phyloP scores from a whole-genome alignment of 1,139 yeast genomes.

The Taphrina communis region DNA sequence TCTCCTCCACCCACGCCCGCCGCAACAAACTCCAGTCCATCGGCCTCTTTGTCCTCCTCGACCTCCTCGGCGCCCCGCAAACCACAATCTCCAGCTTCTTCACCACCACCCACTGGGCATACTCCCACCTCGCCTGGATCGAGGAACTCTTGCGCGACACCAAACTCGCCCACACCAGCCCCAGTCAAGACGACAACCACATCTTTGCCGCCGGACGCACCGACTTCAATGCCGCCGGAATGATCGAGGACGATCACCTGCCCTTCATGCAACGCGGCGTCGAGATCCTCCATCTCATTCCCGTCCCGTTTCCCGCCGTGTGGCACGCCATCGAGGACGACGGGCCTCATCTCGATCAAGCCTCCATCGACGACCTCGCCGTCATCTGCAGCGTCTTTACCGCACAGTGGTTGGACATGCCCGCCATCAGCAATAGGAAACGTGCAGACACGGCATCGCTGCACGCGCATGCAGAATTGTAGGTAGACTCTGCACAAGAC shows the following conservation, averaged over 20 bases:
- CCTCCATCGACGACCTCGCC: slow-evolving; percentile 29
- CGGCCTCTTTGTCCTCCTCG: slow-evolving; percentile 58
- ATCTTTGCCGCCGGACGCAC: slow-evolving; percentile 23
- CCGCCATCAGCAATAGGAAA: not conserved
- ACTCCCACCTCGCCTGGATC: slow-evolving; percentile 52
- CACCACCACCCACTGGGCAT: slow-evolving; percentile 54
- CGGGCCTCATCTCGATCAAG: slow-evolving; percentile 24
- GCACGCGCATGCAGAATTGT: not conserved
- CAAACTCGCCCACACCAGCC: slow-evolving; percentile 24
- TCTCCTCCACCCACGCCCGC: slow-evolving; percentile 43
- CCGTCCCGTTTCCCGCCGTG: slow-evolving; percentile 57
- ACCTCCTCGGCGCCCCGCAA: slow-evolving; percentile 57
- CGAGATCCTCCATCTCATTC: slow-evolving; percentile 60
- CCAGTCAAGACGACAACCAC: slow-evolving; percentile 22
- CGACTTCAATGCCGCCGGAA: slow-evolving; percentile 17
- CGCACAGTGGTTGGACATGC: slow-evolving; percentile 32
- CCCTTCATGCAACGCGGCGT: slow-evolving; percentile 60
- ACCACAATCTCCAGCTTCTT: slow-evolving; percentile 58
- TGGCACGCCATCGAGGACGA: slow-evolving; percentile 57
- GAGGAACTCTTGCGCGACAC: slow-evolving; percentile 47
- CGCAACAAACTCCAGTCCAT: slow-evolving; percentile 50
- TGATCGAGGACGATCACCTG: slow-evolving; percentile 61
- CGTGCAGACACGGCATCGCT: not conserved
- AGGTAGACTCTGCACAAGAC: slow-evolving; percentile 1
- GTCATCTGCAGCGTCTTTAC: slow-evolving; percentile 20